Evolutionary conservation across 163 green algal species (phyloP), one percentile per base, ranked within the genome.

Genomic region (Chlamydomonas reinhardtii): DNA sequence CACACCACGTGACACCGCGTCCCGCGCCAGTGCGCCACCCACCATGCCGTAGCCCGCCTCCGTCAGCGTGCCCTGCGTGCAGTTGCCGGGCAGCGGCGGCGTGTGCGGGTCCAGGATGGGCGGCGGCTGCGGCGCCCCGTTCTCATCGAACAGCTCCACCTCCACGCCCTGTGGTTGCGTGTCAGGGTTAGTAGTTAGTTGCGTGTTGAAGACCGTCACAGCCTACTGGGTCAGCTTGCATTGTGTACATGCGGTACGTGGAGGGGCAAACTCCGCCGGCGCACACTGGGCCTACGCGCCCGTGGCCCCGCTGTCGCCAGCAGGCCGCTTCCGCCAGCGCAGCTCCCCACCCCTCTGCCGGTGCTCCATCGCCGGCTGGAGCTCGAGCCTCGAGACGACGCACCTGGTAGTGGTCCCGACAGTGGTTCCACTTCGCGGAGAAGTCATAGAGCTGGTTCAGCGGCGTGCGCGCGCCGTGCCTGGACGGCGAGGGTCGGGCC

Each of bases 61-160:
- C 34, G 85, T 90, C 2, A 90, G 77, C 24, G 77, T 78, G 62
- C 85, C 85, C 85, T 86, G 76, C 27, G 64, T 73, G 66, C 85
- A 90, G 32, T 79, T 73, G 25, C 85, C 85, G 0, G 72, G 77
- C 32, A 87, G 72, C 62, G 37, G 59, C 1, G 77, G 69, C 27
- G 37, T 71, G 64, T 79, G 59, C 69, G 69, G 32, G 35, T 86
- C 79, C 12, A 76, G 27, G 27, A 79, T 86, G 34, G 79, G 52
- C 4, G 79, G 79, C 43, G 79, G 16, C 32, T 73, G 32, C 2
- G 79, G 12, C 8, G 8, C 32, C 5, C 79, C 79, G n/a, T 86
- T 79, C 69, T 86, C 79, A 72, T 86, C 79, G 8, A 65, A 39
- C 17, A 86, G 69, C 69, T 79, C 34, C 24, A 86, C 52, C 54